These are phyloP conservation scores for Coemansia sp. DNA, from an alignment of 192 early-diverging fungal genomes.

Conservation along the genomic window DNA sequence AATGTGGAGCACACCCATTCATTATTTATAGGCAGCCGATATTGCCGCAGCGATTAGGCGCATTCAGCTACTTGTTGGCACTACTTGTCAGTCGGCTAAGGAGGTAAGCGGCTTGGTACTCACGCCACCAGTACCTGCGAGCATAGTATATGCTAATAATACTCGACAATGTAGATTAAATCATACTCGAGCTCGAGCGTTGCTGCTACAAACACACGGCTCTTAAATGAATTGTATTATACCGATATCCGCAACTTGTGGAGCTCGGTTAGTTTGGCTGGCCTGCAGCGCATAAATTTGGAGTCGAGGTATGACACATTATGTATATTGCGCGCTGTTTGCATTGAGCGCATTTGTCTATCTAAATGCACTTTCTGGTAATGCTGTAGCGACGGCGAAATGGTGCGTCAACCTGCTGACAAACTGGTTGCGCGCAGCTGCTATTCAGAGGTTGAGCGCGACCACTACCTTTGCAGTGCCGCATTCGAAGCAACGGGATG, in stretches of 20 bases:
- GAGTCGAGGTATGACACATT: conserved; percentile 23
- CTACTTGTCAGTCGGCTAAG: not conserved
- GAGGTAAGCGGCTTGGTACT: too few relatives aligned
- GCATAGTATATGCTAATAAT: not conserved
- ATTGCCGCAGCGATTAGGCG: not conserved
- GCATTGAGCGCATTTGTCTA: too few relatives aligned
- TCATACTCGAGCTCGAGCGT: too few relatives aligned
- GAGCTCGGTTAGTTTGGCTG: conserved; percentile 18
- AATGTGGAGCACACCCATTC: not conserved
- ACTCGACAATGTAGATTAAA: too few relatives aligned
- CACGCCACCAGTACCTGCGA: too few relatives aligned
- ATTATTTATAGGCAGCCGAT: not conserved
- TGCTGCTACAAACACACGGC: not conserved
- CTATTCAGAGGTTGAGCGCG: conserved; percentile 17
- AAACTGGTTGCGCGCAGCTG: conserved; percentile 30
- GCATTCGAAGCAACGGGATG: conserved; percentile 2
- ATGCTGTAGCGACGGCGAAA: conserved; percentile 8
- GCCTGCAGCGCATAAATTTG: conserved; percentile 16
- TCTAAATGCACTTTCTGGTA: too few relatives aligned
- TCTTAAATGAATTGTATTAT: conserved; percentile 22
- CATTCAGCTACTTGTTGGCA: not conserved
- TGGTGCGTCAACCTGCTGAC: conserved; percentile 11
- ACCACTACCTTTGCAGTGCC: conserved; percentile 12
- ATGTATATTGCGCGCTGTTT: too few relatives aligned
- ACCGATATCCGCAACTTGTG: conserved; percentile 28